These are phyloP conservation scores for Phytophthora rubi DNA, from an alignment of 352 stramenopile genomes.

Conservation along the genomic window DNA sequence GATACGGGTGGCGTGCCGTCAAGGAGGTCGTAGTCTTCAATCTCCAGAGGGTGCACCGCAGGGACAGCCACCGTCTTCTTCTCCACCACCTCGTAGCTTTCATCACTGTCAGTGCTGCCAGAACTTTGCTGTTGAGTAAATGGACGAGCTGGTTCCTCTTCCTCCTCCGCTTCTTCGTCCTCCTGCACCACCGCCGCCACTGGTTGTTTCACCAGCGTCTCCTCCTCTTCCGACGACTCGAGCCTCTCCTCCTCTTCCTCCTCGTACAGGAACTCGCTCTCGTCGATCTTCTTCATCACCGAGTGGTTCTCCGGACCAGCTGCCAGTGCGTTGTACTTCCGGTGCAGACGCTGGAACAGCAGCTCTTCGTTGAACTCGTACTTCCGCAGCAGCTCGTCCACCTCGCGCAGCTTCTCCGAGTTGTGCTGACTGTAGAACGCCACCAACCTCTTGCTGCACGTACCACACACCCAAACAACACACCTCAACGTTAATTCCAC, in stretches of 20 bases:
- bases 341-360: constrained; percentile 74
- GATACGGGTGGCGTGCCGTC: constrained; percentile 46
- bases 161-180: constrained; percentile 20
- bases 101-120: constrained; percentile 45
- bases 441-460: constrained; percentile 50
- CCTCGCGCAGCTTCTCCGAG: constrained; percentile 61
- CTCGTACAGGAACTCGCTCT: constrained; percentile 59
- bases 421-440: constrained; percentile 84
- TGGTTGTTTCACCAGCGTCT: neutral
- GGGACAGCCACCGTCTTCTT: constrained; percentile 17
- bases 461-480: constrained; percentile 7
- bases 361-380: constrained; percentile 84
- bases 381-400: constrained; percentile 73
- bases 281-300: constrained; percentile 58
- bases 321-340: constrained; percentile 81
- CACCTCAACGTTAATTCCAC: neutral
- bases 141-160: constrained; percentile 2
- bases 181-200: neutral
- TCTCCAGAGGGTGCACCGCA: constrained; percentile 21
- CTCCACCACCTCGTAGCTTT: constrained; percentile 51
- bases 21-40: constrained; percentile 29
- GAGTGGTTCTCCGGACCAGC: constrained; percentile 31
- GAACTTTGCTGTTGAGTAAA: constrained; percentile 10
- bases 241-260: constrained; percentile 48
- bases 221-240: constrained; percentile 34